Evolutionary conservation across 106 monocot genomes (phyloP).

Genomic region (Dactylorhiza incarnata): DNA sequence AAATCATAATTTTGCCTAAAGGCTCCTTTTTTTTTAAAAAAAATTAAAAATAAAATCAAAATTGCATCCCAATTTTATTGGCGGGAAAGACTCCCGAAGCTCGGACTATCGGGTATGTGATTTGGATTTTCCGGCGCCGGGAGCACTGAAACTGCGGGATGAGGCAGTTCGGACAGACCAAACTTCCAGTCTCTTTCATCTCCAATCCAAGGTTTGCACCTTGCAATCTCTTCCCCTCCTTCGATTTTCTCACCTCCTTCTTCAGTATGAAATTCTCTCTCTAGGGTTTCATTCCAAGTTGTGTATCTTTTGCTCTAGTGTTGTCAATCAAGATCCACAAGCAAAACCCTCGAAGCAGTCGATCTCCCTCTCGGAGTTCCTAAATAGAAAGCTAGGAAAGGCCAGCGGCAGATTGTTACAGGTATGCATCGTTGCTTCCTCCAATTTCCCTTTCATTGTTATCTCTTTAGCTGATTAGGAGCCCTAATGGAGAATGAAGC

Average conservation of each 20-base stretch:
- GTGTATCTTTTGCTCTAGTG: slow-evolving; percentile 1
- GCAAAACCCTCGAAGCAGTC: slow-evolving; percentile 27
- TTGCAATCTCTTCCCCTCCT: neutral
- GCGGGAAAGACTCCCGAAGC: too few species aligned
- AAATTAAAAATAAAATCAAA: too few species aligned
- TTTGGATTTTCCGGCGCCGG: too few species aligned
- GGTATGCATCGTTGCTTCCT: slow-evolving; percentile 7
- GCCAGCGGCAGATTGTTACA: slow-evolving; percentile 22
- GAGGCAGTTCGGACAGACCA: slow-evolving; percentile 46
- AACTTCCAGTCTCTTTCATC: slow-evolving; percentile 33
- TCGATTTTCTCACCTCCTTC: neutral
- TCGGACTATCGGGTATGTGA: too few species aligned
- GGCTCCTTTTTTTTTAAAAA: too few species aligned
- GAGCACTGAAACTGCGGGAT: neutral
- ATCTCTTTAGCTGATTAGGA: neutral
- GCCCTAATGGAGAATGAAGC: neutral
- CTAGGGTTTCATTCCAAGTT: slow-evolving; percentile 1
- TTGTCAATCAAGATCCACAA: slow-evolving; percentile 10
- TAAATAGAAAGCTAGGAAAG: slow-evolving; percentile 43
- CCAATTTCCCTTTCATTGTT: neutral
- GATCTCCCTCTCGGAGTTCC: slow-evolving; percentile 44
- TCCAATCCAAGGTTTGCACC: slow-evolving; percentile 26
- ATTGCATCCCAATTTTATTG: too few species aligned
- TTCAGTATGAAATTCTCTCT: neutral
- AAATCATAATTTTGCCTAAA: too few species aligned